These are phyloP conservation scores for Mangifera indica DNA, from an alignment of 345 rosid genomes.

Conservation along the genomic window DNA sequence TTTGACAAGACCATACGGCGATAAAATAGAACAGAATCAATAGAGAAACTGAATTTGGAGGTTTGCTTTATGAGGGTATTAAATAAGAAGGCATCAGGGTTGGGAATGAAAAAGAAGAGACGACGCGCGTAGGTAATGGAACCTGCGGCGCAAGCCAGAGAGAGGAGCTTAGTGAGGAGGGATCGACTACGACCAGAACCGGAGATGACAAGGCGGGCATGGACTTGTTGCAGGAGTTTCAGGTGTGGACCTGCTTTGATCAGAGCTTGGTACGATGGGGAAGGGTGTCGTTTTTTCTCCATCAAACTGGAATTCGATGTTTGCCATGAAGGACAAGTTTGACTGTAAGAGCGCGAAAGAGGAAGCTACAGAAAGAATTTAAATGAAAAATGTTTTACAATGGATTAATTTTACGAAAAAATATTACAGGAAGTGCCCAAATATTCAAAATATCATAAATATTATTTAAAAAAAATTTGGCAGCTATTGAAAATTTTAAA, in stretches of 20 bases:
- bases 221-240: conserved; percentile 63
- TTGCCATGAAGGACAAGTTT: conserved; percentile 26
- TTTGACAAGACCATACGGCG: conserved; percentile 48
- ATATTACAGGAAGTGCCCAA: too few relatives aligned
- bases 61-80: conserved; percentile 56
- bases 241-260: conserved; percentile 68
- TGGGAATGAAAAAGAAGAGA: conserved; percentile 52
- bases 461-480: too few relatives aligned
- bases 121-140: conserved; percentile 48
- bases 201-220: conserved; percentile 48
- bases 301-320: conserved; percentile 25
- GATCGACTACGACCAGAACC: conserved; percentile 58
- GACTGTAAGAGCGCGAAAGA: background rate
- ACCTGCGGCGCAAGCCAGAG: conserved; percentile 55
- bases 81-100: conserved; percentile 74
- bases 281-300: conserved; percentile 40
- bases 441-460: too few relatives aligned
- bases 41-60: conserved; percentile 47
- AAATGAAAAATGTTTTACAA: too few relatives aligned
- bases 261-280: conserved; percentile 55
- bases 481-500: too few relatives aligned
- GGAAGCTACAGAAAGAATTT: too few relatives aligned
- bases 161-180: conserved; percentile 74
- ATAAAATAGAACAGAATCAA: conserved; percentile 52
- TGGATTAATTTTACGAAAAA: too few relatives aligned